These are phyloP conservation scores for Cytospora mali DNA, from an alignment of 2,329 filamentous ascomycete species.

Conservation along the genomic window DNA sequence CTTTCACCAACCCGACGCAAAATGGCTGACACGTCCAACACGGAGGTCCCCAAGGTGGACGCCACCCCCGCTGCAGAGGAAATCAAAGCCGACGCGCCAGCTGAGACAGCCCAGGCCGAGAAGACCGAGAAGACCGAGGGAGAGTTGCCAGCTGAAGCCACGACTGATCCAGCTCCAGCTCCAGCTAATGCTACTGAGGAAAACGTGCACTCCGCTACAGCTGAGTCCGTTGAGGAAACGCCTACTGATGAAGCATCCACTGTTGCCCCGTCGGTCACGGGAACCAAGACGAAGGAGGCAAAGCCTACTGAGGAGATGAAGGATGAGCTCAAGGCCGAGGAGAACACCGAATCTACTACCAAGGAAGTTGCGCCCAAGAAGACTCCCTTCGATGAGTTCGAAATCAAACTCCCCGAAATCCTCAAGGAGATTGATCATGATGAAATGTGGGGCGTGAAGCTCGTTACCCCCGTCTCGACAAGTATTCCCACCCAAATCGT, in stretches of 20 bases:
- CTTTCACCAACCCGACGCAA: slow-evolving; percentile 11
- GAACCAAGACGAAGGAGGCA: slow-evolving; percentile 6
- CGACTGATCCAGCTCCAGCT: slow-evolving; percentile 7
- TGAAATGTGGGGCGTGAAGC: slow-evolving; percentile 86
- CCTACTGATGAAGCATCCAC: neutral
- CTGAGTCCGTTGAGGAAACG: neutral
- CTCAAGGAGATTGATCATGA: slow-evolving; percentile 60
- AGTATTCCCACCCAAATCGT: slow-evolving; percentile 80
- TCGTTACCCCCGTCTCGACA: slow-evolving; percentile 49
- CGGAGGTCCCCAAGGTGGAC: slow-evolving; percentile 12
- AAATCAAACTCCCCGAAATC: slow-evolving; percentile 60
- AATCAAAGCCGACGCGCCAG: neutral
- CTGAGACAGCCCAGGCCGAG: slow-evolving; percentile 6
- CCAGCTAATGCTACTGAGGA: slow-evolving; percentile 8
- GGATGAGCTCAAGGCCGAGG: neutral
- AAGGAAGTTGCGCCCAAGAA: slow-evolving; percentile 2
- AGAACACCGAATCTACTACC: neutral
- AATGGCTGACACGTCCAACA: slow-evolving; percentile 21
- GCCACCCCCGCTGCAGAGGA: neutral
- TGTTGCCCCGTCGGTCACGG: neutral
- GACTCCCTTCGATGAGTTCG: slow-evolving; percentile 56
- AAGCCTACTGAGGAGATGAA: neutral
- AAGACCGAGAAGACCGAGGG: neutral
- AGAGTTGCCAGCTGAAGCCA: neutral
- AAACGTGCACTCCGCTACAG: neutral